These are phyloP conservation scores for Coemansia sp. DNA, from an alignment of 192 early-diverging fungal species.

Conservation along the genomic window DNA sequence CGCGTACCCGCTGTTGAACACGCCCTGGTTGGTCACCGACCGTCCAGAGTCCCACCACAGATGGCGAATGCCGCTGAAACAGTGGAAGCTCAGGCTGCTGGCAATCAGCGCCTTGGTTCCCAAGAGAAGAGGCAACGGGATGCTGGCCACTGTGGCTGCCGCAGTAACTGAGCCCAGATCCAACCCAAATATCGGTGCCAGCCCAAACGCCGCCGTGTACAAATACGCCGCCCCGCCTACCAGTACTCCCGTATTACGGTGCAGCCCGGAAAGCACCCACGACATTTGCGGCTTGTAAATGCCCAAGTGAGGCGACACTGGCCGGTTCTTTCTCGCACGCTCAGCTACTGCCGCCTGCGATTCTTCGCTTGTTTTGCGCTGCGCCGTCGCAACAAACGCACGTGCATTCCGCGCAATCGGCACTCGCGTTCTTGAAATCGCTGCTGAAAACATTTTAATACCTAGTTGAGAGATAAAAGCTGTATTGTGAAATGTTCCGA, in stretches of 20 bases:
- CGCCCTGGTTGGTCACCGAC: constrained; percentile 71
- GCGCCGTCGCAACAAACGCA: constrained; percentile 49
- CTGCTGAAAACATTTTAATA: constrained; percentile 36
- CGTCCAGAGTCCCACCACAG: constrained; percentile 86
- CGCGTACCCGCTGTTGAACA: constrained; percentile 78
- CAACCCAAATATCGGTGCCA: constrained; percentile 61
- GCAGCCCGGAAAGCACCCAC: constrained; percentile 69
- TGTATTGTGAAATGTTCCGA: background rate
- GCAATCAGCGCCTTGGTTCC: constrained; percentile 71
- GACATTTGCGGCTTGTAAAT: constrained; percentile 94
- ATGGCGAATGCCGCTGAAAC: constrained; percentile 85
- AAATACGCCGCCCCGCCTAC: constrained; percentile 70
- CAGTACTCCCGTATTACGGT: constrained; percentile 76
- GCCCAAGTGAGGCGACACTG: constrained; percentile 76
- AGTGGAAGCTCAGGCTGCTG: constrained; percentile 76
- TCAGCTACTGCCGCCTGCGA: constrained; percentile 46
- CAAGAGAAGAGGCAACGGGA: constrained; percentile 69
- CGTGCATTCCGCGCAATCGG: constrained; percentile 26
- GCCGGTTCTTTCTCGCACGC: constrained; percentile 63
- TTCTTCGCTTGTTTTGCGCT: constrained; percentile 20
- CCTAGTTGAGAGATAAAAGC: constrained; percentile 6
- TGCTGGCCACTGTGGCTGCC: constrained; percentile 63
- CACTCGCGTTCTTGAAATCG: constrained; percentile 24
- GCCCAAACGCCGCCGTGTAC: constrained; percentile 67
- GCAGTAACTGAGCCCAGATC: constrained; percentile 67